Base-by-base conservation (phyloP, 2,329 filamentous ascomycete genomes). In the Alternaria longipes region DNA sequence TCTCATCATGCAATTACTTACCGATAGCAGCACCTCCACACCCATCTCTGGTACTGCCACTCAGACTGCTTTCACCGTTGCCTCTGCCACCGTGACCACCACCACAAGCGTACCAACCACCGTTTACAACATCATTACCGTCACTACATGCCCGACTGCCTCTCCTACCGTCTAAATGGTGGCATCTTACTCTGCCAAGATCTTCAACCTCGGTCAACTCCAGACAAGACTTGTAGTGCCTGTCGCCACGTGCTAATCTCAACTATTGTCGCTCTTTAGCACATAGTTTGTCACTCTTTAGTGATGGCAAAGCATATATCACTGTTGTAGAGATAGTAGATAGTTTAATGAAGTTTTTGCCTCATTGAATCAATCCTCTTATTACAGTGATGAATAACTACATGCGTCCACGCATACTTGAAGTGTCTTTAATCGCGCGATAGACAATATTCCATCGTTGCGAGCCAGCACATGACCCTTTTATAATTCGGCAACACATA, bases 181-280 rank as follows among this genome's bases (percentile, higher is more conserved):
- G 18, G 16, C 12, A 9, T 38, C 4, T 8, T 7, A 14, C 16
- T 26, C 30, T 9, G 16, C 24, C 36, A 30, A 44, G 18, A 30
- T 24, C 22, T 14, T 45, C 12, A 28, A 18, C 40, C 51, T 6
- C 20, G 38, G 20, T 8, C 18, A 42, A 24, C 40, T 14, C 26
- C 14, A 54, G 46, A 4, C 30, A 38, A 12, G 32, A 26, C 42
- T 24, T n/a, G 20, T 12, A 28, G 3, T 14, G 45, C 45, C 40
- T 30, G 32, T 34, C 45, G 11, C 28, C 4, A 30, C 28, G 11
- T 5, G 28, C 18, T 38, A 14, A 22, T 41, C 11, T 14, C 20
- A 41, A 32, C 16, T 44, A 53, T 38, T 5, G 24, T 57, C 58
- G 24, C 47, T 60, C 58, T 20, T 57, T 60, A 57, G 34, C 20